Evolutionary conservation across 805 yeast species (phyloP).

Genomic region (Yamadazyma akitaensis): DNA sequence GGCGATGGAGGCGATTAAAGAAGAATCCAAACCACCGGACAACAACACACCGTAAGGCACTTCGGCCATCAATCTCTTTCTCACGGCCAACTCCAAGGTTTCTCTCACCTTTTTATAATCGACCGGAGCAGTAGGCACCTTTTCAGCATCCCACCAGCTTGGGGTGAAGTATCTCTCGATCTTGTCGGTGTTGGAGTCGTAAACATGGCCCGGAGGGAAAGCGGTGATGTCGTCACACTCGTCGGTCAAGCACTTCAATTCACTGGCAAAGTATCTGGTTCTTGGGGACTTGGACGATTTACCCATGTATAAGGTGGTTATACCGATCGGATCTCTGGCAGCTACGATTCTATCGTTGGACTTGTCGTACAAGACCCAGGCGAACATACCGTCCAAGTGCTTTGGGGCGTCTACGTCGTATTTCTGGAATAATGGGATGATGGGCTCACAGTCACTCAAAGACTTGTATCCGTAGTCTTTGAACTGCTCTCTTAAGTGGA

Average conservation of each 20-base stretch:
- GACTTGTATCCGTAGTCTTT: slow-evolving; percentile 76
- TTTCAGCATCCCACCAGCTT: slow-evolving; percentile 85
- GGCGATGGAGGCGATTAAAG: slow-evolving; percentile 94
- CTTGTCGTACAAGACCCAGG: slow-evolving; percentile 87
- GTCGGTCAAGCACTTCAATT: slow-evolving; percentile 87
- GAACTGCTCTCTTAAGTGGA: slow-evolving; percentile 75
- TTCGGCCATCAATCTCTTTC: slow-evolving; percentile 99
- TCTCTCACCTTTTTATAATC: slow-evolving; percentile 73
- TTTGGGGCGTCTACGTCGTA: slow-evolving; percentile 90
- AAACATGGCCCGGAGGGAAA: slow-evolving; percentile 98
- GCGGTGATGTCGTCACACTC: slow-evolving; percentile 91
- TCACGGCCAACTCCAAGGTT: slow-evolving; percentile 86
- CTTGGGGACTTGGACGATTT: slow-evolving; percentile 64
- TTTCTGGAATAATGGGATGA: slow-evolving; percentile 86
- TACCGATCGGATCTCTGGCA: slow-evolving; percentile 98
- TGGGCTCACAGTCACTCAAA: slow-evolving; percentile 94
- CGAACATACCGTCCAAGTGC: slow-evolving; percentile 96
- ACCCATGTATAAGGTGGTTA: slow-evolving; percentile 96
- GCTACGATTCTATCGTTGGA: slow-evolving; percentile 85
- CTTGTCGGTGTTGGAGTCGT: slow-evolving; percentile 86
- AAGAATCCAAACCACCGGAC: slow-evolving; percentile 97
- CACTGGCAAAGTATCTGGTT: slow-evolving; percentile 88
- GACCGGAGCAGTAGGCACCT: slow-evolving; percentile 71
- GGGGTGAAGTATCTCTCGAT: slow-evolving; percentile 88
- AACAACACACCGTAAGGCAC: slow-evolving; percentile 97